phyloP scores from a whole-genome alignment of 176 grass and related monocot genomes.

The Musa acuminata region DNA sequence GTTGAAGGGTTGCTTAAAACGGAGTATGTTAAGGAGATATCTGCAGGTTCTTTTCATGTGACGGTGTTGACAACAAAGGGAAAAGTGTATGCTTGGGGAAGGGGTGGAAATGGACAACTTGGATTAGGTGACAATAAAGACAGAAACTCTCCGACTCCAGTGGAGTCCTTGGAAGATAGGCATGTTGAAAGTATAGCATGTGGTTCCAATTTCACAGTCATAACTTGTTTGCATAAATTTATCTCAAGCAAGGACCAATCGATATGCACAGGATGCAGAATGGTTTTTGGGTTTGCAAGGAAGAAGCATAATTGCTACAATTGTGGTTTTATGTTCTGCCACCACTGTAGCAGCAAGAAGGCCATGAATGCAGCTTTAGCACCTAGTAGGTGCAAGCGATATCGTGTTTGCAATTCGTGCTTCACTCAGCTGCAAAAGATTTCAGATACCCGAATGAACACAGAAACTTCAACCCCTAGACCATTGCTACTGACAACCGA shows the following conservation, averaged over 20 bases:
- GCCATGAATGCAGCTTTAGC: constrained; percentile 50
- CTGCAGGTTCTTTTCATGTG: constrained; percentile 71
- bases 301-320: constrained; percentile 93
- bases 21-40: constrained; percentile 73
- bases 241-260: constrained; percentile 77
- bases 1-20: constrained; percentile 72
- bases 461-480: constrained; percentile 14
- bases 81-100: constrained; percentile 93
- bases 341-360: constrained; percentile 71
- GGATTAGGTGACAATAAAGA: constrained; percentile 67
- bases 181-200: constrained; percentile 78
- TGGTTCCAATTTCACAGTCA: constrained; percentile 68
- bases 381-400: constrained; percentile 50
- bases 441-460: constrained; percentile 23
- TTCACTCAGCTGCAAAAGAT: constrained; percentile 53
- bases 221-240: constrained; percentile 64
- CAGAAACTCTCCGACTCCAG: constrained; percentile 56
- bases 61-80: constrained; percentile 51
- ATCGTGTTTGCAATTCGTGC: constrained; percentile 64
- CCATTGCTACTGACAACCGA: constrained; percentile 19
- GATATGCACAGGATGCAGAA: constrained; percentile 59
- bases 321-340: constrained; percentile 83
- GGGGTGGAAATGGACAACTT: constrained; percentile 72
- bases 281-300: constrained; percentile 69
- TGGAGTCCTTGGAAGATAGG: constrained; percentile 61